A percentile compares a stretch with the other conserved stretches of the same genome.
Evolutionary conservation across 257 asterid species (phyloP).

Genomic region (Solanum sejunctum): DNA sequence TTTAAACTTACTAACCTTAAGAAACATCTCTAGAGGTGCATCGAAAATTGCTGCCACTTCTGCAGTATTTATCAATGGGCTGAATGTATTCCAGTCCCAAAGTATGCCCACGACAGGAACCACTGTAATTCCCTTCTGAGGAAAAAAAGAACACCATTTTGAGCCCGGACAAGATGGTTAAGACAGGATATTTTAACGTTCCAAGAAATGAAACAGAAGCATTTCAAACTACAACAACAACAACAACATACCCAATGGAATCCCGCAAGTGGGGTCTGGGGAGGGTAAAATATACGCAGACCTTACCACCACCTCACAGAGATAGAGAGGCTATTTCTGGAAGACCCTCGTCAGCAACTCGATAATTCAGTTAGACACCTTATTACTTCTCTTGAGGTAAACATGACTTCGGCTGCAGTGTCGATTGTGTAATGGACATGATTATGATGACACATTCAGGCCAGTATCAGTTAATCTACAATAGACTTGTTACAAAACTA

Average conservation of each 20-base stretch:
- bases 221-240: not conserved
- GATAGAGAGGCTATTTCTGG: no score
- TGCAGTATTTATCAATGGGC: conserved; percentile 38
- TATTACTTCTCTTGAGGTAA: not conserved
- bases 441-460: not conserved
- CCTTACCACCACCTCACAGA: no score
- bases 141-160: not conserved
- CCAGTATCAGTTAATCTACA: not conserved
- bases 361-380: not conserved
- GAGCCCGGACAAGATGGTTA: not conserved
- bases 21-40: conserved; percentile 81
- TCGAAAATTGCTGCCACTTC: conserved; percentile 72
- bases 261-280: no score
- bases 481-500: not conserved
- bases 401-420: not conserved
- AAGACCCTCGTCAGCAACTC: not conserved
- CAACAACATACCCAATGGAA: no score
- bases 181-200: not conserved
- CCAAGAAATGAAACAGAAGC: not conserved
- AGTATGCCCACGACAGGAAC: conserved; percentile 77
- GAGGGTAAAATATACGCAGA: no score
- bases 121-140: conserved; percentile 41
- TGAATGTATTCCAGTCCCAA: conserved; percentile 35
- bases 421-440: not conserved
- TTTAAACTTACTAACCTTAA: conserved; percentile 30